Evolutionary conservation across 2,329 filamentous ascomycete species (phyloP).

Genomic region (Trichoderma harzianum): DNA sequence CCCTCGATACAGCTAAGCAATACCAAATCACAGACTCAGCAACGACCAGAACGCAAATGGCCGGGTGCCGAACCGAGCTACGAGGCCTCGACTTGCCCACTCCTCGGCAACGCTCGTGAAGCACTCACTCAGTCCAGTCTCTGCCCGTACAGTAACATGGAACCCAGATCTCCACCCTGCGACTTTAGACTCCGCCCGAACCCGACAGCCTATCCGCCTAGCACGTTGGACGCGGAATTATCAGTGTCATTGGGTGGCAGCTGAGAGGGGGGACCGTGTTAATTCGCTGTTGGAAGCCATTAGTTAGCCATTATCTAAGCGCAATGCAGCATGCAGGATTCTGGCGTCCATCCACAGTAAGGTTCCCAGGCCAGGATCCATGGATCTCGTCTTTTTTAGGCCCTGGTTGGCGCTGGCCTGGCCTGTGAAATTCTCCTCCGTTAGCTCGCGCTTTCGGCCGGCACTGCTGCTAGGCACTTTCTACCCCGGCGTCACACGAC

Average conservation of each 20-base stretch:
- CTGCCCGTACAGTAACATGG: not conserved
- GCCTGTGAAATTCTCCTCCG: not conserved
- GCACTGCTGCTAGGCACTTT: not conserved
- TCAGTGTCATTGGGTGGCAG: slow-evolving; percentile 1
- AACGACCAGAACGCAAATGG: not conserved
- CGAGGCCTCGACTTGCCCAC: not conserved
- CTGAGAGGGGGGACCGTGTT: not conserved
- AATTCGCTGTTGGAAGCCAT: not conserved
- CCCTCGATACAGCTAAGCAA: not conserved
- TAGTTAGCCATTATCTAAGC: not conserved
- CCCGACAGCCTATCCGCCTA: slow-evolving; percentile 15
- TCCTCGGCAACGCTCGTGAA: not conserved
- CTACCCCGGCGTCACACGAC: slow-evolving; percentile 1
- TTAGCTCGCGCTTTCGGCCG: not conserved
- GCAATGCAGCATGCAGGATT: not conserved
- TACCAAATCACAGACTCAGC: not conserved
- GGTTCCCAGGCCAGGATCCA: not conserved
- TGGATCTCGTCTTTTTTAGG: not conserved
- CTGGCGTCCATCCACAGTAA: not conserved
- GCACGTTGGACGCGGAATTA: slow-evolving; percentile 5
- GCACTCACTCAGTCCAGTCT: not conserved
- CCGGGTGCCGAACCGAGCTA: not conserved
- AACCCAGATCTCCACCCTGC: not conserved
- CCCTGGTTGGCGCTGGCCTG: not conserved
- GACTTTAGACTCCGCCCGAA: slow-evolving; percentile 12